phyloP scores from a whole-genome alignment of 23 red algal species.

The Porphyridium purpureum region DNA sequence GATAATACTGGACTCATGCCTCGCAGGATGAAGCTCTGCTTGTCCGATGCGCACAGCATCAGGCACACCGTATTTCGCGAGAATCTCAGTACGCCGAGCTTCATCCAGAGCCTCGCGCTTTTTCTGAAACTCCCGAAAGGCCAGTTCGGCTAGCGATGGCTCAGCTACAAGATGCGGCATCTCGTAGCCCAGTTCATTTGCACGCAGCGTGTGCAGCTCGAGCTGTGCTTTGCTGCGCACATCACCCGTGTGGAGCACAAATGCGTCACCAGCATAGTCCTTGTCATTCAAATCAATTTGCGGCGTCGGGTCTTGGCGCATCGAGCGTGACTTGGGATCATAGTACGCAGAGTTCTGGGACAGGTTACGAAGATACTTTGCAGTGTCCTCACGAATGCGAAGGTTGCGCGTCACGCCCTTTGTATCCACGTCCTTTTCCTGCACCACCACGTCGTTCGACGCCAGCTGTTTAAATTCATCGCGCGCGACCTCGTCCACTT shows the following conservation, averaged over 20 bases:
- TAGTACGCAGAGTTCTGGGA: conserved; percentile 78
- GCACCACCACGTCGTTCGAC: conserved; percentile 30
- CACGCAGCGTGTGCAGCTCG: conserved; percentile 46
- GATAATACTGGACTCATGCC: neutral
- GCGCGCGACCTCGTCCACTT: too few relatives aligned
- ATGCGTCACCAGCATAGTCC: conserved; percentile 85
- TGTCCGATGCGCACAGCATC: conserved; percentile 18
- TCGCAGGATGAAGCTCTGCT: conserved; percentile 25
- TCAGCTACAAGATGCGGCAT: conserved; percentile 77
- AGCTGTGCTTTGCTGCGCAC: conserved; percentile 39
- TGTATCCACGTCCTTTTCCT: conserved; percentile 44
- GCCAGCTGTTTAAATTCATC: conserved; percentile 6
- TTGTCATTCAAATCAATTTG: conserved; percentile 61
- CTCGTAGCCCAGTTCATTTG: conserved; percentile 12
- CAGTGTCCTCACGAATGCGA: conserved; percentile 84
- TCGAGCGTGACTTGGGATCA: conserved; percentile 83
- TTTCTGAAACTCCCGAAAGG: conserved; percentile 48
- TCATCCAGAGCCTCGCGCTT: conserved; percentile 28
- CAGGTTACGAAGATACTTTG: conserved; percentile 75
- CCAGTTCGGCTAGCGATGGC: conserved; percentile 52
- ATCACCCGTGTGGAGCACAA: conserved; percentile 60
- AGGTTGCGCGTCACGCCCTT: conserved; percentile 44
- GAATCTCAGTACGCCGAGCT: conserved; percentile 24
- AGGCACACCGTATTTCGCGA: conserved; percentile 43
- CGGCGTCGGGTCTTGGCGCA: conserved; percentile 70